phyloP scores from a whole-genome alignment of 495 filamentous ascomycete genomes.

The Terfezia boudieri region DNA sequence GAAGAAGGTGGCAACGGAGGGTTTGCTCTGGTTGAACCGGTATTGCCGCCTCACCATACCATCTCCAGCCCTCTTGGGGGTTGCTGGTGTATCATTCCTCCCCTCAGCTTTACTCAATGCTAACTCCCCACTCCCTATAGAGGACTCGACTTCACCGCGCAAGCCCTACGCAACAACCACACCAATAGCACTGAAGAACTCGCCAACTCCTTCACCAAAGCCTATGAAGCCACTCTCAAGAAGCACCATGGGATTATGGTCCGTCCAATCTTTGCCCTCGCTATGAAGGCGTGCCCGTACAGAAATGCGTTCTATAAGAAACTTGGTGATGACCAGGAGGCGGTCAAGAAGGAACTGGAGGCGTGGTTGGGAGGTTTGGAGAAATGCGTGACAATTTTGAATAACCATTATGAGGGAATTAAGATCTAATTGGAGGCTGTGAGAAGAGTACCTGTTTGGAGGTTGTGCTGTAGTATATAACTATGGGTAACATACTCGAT shows the following conservation, averaged over 20 bases:
- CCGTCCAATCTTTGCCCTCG: conserved; percentile 72
- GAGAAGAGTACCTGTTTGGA: too few relatives aligned
- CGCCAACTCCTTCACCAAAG: conserved; percentile 57
- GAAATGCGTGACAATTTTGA: conserved; percentile 49
- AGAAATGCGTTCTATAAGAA: conserved; percentile 75
- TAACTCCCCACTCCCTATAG: conserved; percentile 23
- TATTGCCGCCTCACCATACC: conserved; percentile 20
- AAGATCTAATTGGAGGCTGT: neutral
- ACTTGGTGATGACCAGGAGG: conserved; percentile 42
- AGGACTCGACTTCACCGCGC: conserved; percentile 75
- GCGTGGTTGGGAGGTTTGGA: conserved; percentile 55
- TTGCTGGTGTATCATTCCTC: neutral
- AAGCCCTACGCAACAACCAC: conserved; percentile 60
- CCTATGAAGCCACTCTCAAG: conserved; percentile 71
- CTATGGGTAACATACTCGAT: too few relatives aligned
- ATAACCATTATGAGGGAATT: conserved; percentile 35
- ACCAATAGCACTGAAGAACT: conserved; percentile 47
- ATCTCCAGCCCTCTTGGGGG: conserved; percentile 3
- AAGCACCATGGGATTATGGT: conserved; percentile 69
- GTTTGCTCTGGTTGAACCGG: conserved; percentile 79
- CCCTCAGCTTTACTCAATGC: neutral
- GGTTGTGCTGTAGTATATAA: too few relatives aligned
- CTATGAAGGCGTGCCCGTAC: conserved; percentile 83
- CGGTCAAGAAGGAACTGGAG: conserved; percentile 37
- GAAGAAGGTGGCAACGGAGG: conserved; percentile 69